A percentile compares a stretch with the other conserved stretches of the same genome.
Conservation (phyloP, 1,139 yeast species). For the Candida sp. region DNA sequence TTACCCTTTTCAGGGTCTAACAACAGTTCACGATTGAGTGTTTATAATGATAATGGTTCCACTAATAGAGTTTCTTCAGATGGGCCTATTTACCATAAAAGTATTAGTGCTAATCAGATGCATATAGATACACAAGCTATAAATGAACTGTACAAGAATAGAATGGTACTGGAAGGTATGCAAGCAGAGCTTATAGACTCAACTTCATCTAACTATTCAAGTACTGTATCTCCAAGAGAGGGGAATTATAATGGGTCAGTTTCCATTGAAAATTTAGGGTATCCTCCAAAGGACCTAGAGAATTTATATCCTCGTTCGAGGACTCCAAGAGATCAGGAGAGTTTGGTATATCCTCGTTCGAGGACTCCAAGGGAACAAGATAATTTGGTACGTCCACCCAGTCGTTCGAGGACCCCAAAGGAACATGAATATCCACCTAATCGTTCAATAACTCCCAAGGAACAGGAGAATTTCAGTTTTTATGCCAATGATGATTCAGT, state of each 20-base stretch:
- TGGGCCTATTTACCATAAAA: conserved; percentile 10
- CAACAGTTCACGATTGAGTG: conserved; percentile 5
- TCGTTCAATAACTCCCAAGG: background rate
- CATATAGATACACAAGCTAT: background rate
- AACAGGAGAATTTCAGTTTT: conserved; percentile 15
- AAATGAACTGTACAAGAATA: background rate
- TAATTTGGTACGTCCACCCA: too few relatives aligned
- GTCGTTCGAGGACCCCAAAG: too few relatives aligned
- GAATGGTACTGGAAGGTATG: background rate
- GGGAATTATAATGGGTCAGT: background rate
- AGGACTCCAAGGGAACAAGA: too few relatives aligned
- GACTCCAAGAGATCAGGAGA: background rate
- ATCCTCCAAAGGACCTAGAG: background rate
- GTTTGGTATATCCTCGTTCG: conserved; percentile 10
- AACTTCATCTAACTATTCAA: background rate
- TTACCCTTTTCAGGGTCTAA: conserved; percentile 6
- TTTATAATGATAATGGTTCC: background rate
- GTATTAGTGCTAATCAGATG: background rate
- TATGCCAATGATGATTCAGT: conserved; percentile 23
- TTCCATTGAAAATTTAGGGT: background rate
- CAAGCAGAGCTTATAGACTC: background rate
- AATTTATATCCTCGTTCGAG: background rate
- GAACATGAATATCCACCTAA: background rate
- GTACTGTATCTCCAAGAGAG: background rate
- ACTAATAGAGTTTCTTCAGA: conserved; percentile 14